Percentiles rank a stretch among this genome's conserved stretches.
These are phyloP conservation scores for Arabis hirsuta DNA, from an alignment of 345 rosid genomes.

Conservation along the genomic window DNA sequence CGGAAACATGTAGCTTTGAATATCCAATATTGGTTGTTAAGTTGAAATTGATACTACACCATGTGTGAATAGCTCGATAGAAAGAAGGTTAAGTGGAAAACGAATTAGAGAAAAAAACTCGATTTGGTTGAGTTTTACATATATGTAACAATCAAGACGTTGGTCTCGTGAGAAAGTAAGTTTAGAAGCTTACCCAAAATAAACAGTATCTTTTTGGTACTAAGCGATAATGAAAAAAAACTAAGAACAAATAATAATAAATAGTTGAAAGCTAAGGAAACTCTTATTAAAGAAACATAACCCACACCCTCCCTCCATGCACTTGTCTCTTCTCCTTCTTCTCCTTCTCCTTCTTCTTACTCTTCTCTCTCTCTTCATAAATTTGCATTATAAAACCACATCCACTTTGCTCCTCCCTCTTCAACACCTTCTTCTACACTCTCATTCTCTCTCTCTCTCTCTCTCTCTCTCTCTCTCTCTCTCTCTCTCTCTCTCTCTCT, in stretches of 20 bases:
- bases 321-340: conserved; percentile 50
- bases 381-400: conserved; percentile 44
- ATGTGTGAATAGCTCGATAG: conserved; percentile 34
- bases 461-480: not conserved
- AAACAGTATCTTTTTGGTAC: conserved; percentile 44
- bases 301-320: conserved; percentile 70
- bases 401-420: conserved; percentile 39
- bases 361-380: conserved; percentile 38
- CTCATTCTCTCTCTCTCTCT: conserved; percentile 27
- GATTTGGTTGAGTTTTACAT: conserved; percentile 32
- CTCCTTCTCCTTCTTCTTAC: conserved; percentile 27
- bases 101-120: not conserved
- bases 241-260: conserved; percentile 37
- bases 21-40: conserved; percentile 20
- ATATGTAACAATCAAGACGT: conserved; percentile 42
- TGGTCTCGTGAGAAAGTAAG: conserved; percentile 38
- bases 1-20: conserved; percentile 20
- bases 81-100: conserved; percentile 34
- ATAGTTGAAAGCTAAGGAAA: conserved; percentile 34
- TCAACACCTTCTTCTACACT: conserved; percentile 44
- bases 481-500: too few species aligned
- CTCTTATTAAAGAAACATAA: conserved; percentile 39
- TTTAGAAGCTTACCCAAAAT: conserved; percentile 41
- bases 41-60: conserved; percentile 35
- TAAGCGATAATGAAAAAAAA: conserved; percentile 27